A percentile compares a stretch with the other conserved stretches of the same genome.
Evolutionary conservation across 805 yeast species (phyloP).

Genomic region (Yarrowia sp.): DNA sequence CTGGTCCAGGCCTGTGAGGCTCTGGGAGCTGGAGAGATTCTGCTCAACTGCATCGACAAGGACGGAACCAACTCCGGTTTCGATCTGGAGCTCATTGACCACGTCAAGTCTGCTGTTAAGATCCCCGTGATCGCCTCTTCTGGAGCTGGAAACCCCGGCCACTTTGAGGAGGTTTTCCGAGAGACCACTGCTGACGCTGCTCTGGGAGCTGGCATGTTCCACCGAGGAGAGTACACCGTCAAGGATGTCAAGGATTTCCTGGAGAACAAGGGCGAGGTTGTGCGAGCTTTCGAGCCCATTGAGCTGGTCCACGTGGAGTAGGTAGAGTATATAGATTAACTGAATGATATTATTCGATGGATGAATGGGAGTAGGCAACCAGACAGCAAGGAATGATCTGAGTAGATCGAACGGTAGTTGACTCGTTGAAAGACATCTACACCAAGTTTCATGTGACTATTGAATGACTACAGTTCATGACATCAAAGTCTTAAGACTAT

Average conservation of each 20-base stretch:
- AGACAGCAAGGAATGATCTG: too few relatives aligned
- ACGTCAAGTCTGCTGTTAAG: slow-evolving; percentile 73
- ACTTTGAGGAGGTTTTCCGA: slow-evolving; percentile 85
- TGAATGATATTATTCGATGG: too few relatives aligned
- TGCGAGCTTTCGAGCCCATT: slow-evolving; percentile 47
- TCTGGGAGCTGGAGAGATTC: slow-evolving; percentile 94
- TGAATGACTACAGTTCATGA: too few relatives aligned
- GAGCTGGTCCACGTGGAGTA: slow-evolving; percentile 6
- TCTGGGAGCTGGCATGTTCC: slow-evolving; percentile 98
- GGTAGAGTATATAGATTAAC: background rate
- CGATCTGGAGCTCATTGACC: slow-evolving; percentile 82
- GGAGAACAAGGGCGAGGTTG: slow-evolving; percentile 65
- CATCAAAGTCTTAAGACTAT: too few relatives aligned
- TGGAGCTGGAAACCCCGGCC: slow-evolving; percentile 95
- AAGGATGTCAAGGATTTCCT: slow-evolving; percentile 78
- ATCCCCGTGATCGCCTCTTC: slow-evolving; percentile 97
- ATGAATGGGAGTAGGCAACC: too few relatives aligned
- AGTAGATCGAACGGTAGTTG: too few relatives aligned
- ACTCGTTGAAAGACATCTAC: too few relatives aligned
- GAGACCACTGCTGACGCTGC: slow-evolving; percentile 93
- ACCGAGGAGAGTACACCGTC: slow-evolving; percentile 91
- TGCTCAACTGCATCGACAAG: slow-evolving; percentile 92
- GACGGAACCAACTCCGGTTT: slow-evolving; percentile 97
- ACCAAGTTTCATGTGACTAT: too few relatives aligned
- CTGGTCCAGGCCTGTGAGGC: slow-evolving; percentile 87